Percentiles rank a stretch among this genome's conserved stretches.
Evolutionary conservation across 140 eudicot genomes (phyloP).

Genomic region (Erigeron philadelphicus): DNA sequence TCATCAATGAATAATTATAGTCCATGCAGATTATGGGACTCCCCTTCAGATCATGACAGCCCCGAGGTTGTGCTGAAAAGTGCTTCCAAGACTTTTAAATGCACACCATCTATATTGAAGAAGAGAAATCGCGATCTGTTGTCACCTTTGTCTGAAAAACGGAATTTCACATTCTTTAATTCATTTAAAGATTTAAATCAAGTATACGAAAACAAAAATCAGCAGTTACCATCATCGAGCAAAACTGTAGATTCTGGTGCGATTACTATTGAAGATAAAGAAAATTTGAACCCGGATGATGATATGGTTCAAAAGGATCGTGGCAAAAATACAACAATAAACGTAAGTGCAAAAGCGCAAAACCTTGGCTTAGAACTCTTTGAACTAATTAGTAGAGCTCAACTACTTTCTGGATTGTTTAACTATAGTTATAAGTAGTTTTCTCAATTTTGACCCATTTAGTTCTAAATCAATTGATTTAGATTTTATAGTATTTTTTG

Average conservation of each 20-base stretch:
- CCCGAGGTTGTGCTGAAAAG: conserved; percentile 66
- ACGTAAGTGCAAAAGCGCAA: conserved; percentile 21
- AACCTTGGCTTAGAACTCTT: neutral
- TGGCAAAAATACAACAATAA: conserved; percentile 15
- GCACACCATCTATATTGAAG: conserved; percentile 78
- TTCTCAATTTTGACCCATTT: no score
- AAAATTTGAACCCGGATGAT: conserved; percentile 33
- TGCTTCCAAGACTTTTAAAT: conserved; percentile 59
- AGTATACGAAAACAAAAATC: neutral
- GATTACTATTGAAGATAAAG: conserved; percentile 44
- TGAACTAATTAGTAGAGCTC: neutral
- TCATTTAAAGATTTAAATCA: conserved; percentile 10
- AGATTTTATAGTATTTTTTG: no score
- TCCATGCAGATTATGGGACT: conserved; percentile 67
- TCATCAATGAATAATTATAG: conserved; percentile 37
- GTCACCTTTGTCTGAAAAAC: conserved; percentile 65
- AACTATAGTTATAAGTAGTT: neutral
- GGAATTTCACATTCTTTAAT: conserved; percentile 23
- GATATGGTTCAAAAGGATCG: conserved; percentile 25
- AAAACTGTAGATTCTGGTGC: neutral
- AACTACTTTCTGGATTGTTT: neutral
- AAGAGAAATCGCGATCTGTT: conserved; percentile 60
- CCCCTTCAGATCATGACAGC: conserved; percentile 50
- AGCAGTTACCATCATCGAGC: conserved; percentile 28
- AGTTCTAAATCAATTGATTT: no score